These are phyloP conservation scores for Xylaria sp. DNA, from an alignment of 2,329 filamentous ascomycete genomes.

Conservation along the genomic window DNA sequence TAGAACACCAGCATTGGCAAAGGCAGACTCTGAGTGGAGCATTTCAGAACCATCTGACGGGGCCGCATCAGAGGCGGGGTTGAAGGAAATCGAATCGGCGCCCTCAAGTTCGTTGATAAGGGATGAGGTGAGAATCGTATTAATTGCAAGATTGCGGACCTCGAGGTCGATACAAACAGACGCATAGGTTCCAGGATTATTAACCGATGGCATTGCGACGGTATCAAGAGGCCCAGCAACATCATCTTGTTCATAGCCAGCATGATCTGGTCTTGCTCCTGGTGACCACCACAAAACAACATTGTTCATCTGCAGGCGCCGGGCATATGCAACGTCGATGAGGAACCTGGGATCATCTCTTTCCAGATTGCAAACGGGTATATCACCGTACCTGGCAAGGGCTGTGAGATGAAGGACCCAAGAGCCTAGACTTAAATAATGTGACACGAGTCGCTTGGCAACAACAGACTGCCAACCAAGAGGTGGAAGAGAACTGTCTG, in stretches of 20 bases:
- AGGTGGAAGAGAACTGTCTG: slow-evolving; percentile 87
- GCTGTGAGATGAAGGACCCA: slow-evolving; percentile 92
- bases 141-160: slow-evolving; percentile 93
- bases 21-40: slow-evolving; percentile 87
- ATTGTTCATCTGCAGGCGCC: slow-evolving; percentile 87
- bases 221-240: slow-evolving; percentile 83
- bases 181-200: slow-evolving; percentile 91
- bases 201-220: slow-evolving; percentile 91
- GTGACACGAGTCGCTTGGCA: slow-evolving; percentile 83
- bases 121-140: slow-evolving; percentile 95
- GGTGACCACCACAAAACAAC: slow-evolving; percentile 98
- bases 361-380: slow-evolving; percentile 95
- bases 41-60: slow-evolving; percentile 71
- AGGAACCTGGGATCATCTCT: slow-evolving; percentile 92
- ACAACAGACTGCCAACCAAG: slow-evolving; percentile 94
- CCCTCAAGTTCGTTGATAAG: slow-evolving; percentile 97
- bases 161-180: slow-evolving; percentile 97
- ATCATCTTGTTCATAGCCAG: slow-evolving; percentile 94
- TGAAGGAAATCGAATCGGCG: slow-evolving; percentile 85
- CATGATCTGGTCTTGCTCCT: slow-evolving; percentile 88
- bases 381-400: slow-evolving; percentile 89
- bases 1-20: slow-evolving; percentile 88
- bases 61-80: slow-evolving; percentile 73
- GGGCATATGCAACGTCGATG: slow-evolving; percentile 94
- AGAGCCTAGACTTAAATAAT: slow-evolving; percentile 90